Evolutionary conservation across 23 red algal genomes (phyloP).

Genomic region (Agarophyton chilense): DNA sequence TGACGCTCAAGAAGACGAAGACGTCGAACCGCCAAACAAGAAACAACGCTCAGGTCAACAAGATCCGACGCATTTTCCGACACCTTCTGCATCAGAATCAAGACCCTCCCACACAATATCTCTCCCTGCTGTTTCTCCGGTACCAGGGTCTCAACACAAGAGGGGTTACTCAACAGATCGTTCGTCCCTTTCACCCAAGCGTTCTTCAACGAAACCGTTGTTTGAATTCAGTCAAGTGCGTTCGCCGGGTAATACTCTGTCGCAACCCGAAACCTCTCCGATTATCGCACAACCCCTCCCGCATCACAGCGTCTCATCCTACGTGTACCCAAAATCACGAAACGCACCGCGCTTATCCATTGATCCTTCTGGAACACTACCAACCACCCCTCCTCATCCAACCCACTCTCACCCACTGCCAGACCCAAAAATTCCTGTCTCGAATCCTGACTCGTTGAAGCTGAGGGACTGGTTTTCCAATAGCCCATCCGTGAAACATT

Average conservation of each 20-base stretch:
- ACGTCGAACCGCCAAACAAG: neutral
- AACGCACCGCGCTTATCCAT: neutral
- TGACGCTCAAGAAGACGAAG: slow-evolving; percentile 7
- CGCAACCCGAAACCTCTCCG: neutral
- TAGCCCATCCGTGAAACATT: neutral
- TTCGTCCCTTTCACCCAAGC: neutral
- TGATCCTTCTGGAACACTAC: neutral
- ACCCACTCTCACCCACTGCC: neutral
- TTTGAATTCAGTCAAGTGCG: neutral
- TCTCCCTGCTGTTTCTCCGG: neutral
- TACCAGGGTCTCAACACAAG: neutral
- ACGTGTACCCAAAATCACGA: neutral
- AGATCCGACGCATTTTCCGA: neutral
- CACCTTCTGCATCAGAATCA: neutral
- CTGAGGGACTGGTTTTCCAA: neutral
- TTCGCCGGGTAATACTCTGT: neutral
- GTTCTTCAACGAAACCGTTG: neutral
- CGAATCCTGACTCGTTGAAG: neutral
- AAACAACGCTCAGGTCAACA: neutral
- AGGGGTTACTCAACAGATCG: neutral
- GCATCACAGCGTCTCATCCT: neutral
- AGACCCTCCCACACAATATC: neutral
- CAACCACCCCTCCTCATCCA: neutral
- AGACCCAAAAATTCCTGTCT: neutral
- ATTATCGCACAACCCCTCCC: neutral